Percentiles rank a stretch among this genome's conserved stretches.
phyloP scores from a whole-genome alignment of 257 asterid species.

The Schizonepeta tenuifolia region DNA sequence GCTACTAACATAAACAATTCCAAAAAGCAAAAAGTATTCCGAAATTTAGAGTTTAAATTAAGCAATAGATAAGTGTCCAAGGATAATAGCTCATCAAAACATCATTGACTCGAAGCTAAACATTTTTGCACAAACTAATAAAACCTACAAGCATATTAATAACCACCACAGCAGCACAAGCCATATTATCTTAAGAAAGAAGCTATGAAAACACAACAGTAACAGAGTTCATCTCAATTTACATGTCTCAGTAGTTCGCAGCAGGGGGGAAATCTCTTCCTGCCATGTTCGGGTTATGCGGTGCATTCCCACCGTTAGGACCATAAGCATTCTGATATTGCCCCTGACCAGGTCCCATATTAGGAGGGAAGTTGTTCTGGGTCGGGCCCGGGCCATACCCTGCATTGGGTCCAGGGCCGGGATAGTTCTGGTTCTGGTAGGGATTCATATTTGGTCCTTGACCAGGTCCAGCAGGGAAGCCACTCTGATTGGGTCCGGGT shows the following conservation, averaged over 20 bases:
- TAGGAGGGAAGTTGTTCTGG: slow-evolving; percentile 28
- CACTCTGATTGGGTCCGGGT: slow-evolving; percentile 41
- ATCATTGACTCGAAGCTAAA: background rate
- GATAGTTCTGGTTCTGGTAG: slow-evolving; percentile 36
- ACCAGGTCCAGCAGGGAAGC: slow-evolving; percentile 29
- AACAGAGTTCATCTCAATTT: slow-evolving; percentile 31
- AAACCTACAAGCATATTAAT: background rate
- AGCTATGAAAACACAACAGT: slow-evolving; percentile 10
- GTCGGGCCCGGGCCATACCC: slow-evolving; percentile 39
- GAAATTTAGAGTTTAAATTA: background rate
- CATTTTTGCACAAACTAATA: slow-evolving; percentile 1
- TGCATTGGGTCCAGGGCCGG: slow-evolving; percentile 45
- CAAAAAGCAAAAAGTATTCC: background rate
- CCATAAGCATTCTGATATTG: slow-evolving; percentile 44
- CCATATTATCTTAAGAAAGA: slow-evolving; percentile 17
- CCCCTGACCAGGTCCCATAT: slow-evolving; percentile 43
- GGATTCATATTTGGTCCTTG: slow-evolving; percentile 17
- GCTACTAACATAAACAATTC: background rate
- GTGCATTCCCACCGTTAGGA: slow-evolving; percentile 38
- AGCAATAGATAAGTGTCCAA: background rate
- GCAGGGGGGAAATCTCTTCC: slow-evolving; percentile 55
- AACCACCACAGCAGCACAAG: background rate
- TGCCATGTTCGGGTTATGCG: slow-evolving; percentile 47
- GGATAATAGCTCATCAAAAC: background rate
- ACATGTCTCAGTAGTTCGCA: slow-evolving; percentile 36